Conservation (phyloP, 225 moss, liverwort and hornwort species). For the Antitrichia curtipendula region DNA sequence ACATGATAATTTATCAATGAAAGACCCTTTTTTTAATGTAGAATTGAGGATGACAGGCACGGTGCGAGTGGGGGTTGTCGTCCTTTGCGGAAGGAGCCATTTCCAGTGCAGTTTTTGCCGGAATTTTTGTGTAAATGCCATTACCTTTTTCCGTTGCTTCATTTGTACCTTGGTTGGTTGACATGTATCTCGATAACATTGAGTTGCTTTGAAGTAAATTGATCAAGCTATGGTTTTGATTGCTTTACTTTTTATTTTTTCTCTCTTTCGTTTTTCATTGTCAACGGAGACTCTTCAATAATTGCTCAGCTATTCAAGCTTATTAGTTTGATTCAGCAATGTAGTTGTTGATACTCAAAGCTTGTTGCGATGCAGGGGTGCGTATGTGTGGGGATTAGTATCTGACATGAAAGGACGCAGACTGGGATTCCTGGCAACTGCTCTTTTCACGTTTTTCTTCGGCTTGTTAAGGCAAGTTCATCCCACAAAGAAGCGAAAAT, state of each 20-base stretch:
- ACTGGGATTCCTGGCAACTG: constrained; percentile 66
- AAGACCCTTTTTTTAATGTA: not conserved
- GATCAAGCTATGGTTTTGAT: not conserved
- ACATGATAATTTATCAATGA: not conserved
- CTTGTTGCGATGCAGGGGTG: constrained; percentile 45
- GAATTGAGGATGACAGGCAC: constrained; percentile 31
- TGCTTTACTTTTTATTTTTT: not conserved
- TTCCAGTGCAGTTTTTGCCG: constrained; percentile 78
- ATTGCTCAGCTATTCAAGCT: not conserved
- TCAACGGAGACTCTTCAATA: no score
- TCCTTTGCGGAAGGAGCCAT: constrained; percentile 72
- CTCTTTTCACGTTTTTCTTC: constrained; percentile 72
- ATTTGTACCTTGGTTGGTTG: not conserved
- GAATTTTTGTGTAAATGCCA: constrained; percentile 56
- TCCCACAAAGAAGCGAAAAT: not conserved
- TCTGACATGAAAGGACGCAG: constrained; percentile 82
- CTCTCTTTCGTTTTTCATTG: not conserved
- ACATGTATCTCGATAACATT: not conserved
- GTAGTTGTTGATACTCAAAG: not conserved
- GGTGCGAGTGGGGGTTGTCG: constrained; percentile 81
- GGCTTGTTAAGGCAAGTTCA: constrained; percentile 62
- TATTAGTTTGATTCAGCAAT: not conserved
- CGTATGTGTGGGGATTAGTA: constrained; percentile 78
- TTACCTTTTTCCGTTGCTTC: not conserved
- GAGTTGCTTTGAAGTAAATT: not conserved